Evolutionary conservation across 441 rosid genomes (phyloP).

Genomic region (Rhodomyrtus psidioides): DNA sequence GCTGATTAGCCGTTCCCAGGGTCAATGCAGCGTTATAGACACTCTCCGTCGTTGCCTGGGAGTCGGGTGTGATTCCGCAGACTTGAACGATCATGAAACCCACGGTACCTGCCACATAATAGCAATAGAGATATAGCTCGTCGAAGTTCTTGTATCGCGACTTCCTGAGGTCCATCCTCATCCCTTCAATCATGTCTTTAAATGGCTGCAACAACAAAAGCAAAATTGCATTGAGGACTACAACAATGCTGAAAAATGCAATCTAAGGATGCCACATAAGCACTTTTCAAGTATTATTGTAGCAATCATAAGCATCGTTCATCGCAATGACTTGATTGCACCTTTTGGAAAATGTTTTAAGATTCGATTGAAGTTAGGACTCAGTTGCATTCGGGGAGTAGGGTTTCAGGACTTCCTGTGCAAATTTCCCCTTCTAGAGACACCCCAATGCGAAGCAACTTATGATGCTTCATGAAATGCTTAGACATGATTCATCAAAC

Average conservation of each 20-base stretch:
- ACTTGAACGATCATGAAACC: constrained; percentile 85
- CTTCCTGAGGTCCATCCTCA: constrained; percentile 78
- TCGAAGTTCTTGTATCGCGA: constrained; percentile 64
- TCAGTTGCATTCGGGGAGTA: neutral
- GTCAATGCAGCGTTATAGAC: constrained; percentile 73
- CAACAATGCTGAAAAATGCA: neutral
- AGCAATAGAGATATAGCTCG: constrained; percentile 79
- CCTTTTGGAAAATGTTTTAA: neutral
- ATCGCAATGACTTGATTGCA: neutral
- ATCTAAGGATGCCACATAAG: neutral
- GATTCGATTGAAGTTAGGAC: neutral
- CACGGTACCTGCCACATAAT: constrained; percentile 75
- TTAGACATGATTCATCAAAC: neutral
- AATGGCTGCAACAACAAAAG: constrained; percentile 38
- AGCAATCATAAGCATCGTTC: neutral
- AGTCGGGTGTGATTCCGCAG: constrained; percentile 76
- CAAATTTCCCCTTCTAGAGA: neutral
- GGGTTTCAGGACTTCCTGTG: neutral
- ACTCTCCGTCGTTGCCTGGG: constrained; percentile 59
- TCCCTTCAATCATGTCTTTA: constrained; percentile 88
- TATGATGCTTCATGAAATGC: neutral
- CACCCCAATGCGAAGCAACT: neutral
- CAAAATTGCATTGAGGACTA: neutral
- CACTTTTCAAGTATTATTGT: neutral
- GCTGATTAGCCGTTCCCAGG: constrained; percentile 77